Conservation (phyloP, 2,329 filamentous ascomycete genomes). For the Colletotrichum sp. region DNA sequence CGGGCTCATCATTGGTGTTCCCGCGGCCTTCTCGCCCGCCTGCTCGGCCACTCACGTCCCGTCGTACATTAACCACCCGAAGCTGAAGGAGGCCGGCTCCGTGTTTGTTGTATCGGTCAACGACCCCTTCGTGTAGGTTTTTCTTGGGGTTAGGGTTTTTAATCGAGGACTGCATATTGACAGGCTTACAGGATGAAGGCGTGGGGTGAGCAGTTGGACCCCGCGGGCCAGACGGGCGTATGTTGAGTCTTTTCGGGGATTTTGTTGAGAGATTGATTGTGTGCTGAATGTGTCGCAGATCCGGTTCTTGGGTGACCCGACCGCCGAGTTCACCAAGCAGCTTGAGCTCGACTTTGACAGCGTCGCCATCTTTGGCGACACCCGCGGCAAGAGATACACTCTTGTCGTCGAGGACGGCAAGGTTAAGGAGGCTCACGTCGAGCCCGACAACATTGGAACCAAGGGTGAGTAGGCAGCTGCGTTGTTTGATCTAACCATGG, state of each 20-base stretch:
- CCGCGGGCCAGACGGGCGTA: slow-evolving; percentile 76
- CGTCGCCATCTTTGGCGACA: slow-evolving; percentile 78
- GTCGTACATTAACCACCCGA: slow-evolving; percentile 81
- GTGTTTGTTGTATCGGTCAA: slow-evolving; percentile 94
- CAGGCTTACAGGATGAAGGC: slow-evolving; percentile 77
- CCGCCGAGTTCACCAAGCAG: slow-evolving; percentile 79
- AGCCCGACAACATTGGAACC: slow-evolving; percentile 87
- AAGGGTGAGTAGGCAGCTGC: slow-evolving; percentile 60
- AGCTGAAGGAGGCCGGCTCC: slow-evolving; percentile 78
- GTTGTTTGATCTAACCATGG: background rate
- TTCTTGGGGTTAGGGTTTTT: background rate
- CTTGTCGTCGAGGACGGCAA: slow-evolving; percentile 84
- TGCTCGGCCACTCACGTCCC: slow-evolving; percentile 76
- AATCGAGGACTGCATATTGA: slow-evolving; percentile 13
- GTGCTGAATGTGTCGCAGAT: slow-evolving; percentile 59
- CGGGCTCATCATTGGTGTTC: slow-evolving; percentile 85
- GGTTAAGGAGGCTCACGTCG: slow-evolving; percentile 80
- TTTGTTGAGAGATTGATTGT: background rate
- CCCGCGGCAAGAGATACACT: slow-evolving; percentile 87
- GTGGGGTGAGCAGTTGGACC: slow-evolving; percentile 81
- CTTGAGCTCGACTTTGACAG: slow-evolving; percentile 85
- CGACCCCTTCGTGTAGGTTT: slow-evolving; percentile 87
- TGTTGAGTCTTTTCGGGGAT: slow-evolving; percentile 36
- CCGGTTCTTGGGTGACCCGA: slow-evolving; percentile 86
- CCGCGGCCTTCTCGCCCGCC: slow-evolving; percentile 72